Percentiles rank a stretch among this genome's conserved stretches.
These are phyloP conservation scores for Cladophialophora exuberans DNA, from an alignment of 2,329 filamentous ascomycete genomes.

Conservation along the genomic window DNA sequence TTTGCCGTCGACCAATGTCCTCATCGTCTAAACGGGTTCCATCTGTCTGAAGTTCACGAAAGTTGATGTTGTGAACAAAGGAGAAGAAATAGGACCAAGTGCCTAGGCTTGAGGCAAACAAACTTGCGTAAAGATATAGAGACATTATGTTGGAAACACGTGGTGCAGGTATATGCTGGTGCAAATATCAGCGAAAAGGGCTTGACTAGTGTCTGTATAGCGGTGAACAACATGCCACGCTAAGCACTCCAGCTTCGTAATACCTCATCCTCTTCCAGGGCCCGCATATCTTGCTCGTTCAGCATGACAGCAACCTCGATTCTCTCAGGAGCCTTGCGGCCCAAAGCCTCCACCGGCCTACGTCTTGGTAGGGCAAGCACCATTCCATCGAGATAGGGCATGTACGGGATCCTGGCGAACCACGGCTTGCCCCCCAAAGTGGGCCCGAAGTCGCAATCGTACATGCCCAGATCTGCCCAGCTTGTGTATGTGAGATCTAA, in stretches of 20 bases:
- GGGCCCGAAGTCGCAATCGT: slow-evolving; percentile 13
- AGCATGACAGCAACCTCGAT: slow-evolving; percentile 13
- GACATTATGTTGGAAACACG: too few species aligned
- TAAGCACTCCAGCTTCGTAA: slow-evolving; percentile 14
- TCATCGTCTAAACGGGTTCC: too few species aligned
- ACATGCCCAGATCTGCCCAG: slow-evolving; percentile 14
- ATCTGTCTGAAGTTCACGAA: too few species aligned
- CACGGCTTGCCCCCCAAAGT: slow-evolving; percentile 15
- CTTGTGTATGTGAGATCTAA: slow-evolving; percentile 16
- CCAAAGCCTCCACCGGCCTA: slow-evolving; percentile 4
- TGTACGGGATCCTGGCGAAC: slow-evolving; percentile 5
- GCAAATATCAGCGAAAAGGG: too few species aligned
- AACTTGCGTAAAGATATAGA: too few species aligned
- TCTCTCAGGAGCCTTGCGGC: slow-evolving; percentile 4
- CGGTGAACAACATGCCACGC: too few species aligned
- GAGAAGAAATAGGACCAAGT: too few species aligned
- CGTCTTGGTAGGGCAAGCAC: slow-evolving; percentile 10
- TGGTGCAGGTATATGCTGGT: too few species aligned
- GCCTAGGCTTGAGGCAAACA: too few species aligned
- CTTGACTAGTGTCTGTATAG: too few species aligned
- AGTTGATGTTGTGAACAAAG: too few species aligned
- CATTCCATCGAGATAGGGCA: slow-evolving; percentile 15
- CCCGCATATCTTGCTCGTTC: slow-evolving; percentile 13
- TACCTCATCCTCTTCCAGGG: slow-evolving; percentile 5
- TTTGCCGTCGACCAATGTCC: too few species aligned